These are phyloP conservation scores for Suhomyces coccinellae DNA, from an alignment of 1,139 yeast species.

Conservation along the genomic window DNA sequence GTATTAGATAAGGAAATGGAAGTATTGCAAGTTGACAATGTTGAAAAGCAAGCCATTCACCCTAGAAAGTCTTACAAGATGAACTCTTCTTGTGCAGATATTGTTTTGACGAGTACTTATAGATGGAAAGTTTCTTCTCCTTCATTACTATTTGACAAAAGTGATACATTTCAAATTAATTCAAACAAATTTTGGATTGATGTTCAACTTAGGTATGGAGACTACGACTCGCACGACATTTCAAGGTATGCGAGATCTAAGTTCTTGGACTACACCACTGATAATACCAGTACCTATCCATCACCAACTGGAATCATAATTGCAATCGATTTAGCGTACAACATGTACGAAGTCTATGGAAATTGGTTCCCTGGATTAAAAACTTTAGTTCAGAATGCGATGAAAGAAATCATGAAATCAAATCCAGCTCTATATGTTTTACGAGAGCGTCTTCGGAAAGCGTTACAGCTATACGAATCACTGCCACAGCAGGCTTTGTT, in stretches of 20 bases:
- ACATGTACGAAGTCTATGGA: conserved; percentile 95
- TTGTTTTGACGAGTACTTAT: conserved; percentile 71
- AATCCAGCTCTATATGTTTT: conserved; percentile 92
- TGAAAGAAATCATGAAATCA: conserved; percentile 92
- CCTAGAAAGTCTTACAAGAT: conserved; percentile 96
- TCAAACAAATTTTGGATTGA: conserved; percentile 91
- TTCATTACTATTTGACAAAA: conserved; percentile 65
- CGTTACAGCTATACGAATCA: conserved; percentile 87
- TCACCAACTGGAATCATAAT: conserved; percentile 91
- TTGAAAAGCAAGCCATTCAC: conserved; percentile 89
- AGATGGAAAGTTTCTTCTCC: conserved; percentile 89
- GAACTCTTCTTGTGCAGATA: conserved; percentile 95
- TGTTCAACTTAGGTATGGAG: conserved; percentile 93
- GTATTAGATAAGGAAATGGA: conserved; percentile 88
- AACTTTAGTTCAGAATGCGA: conserved; percentile 84
- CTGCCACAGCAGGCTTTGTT: conserved; percentile 92
- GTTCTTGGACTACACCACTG: conserved; percentile 88
- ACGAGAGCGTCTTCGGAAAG: conserved; percentile 91
- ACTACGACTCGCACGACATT: conserved; percentile 95
- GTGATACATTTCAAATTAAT: conserved; percentile 52
- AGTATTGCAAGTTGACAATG: conserved; percentile 78
- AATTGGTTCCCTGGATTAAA: conserved; percentile 97
- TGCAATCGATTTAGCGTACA: conserved; percentile 91
- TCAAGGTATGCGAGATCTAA: conserved; percentile 93
- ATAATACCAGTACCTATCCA: conserved; percentile 82